Base-by-base conservation (phyloP, 2,329 filamentous ascomycete genomes). In the Beauveria sp. region DNA sequence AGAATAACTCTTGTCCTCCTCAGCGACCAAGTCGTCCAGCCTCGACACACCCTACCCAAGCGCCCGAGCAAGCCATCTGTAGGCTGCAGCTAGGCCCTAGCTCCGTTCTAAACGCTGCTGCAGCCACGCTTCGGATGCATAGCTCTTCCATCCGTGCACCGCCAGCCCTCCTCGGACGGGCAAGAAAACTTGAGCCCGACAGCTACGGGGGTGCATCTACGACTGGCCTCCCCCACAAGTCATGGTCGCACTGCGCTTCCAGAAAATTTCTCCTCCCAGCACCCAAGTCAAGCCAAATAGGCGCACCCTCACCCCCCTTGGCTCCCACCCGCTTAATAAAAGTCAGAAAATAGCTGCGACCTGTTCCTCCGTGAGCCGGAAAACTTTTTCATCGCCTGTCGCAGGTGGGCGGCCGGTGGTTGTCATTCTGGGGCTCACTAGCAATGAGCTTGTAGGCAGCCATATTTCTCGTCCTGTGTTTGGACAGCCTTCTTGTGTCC, bases 251-350 rank as follows among this genome's bases (percentile, higher is more conserved):
- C 20, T 14, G 24, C 26, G 12, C 49, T 60, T 60, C 58, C 58
- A 60, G 58, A 54, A 60, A 60, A 54, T 60, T 54, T 60, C 58
- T 60, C 58, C 52, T 54, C 26, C 46, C 55, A 50, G 34, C 30
- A 34, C 10, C 34, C 40, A 53, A 46, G 58, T 46, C 58, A 49
- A 59, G 47, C 47, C 57, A 52, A 20, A 24, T 45, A 51, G 57
- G 45, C 49, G 12, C 40, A 38, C 34, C 10, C 34, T 38, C 34
- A 38, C 49, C 30, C 47, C 38, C 47, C 18, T 52, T 22, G 43
- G 34, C 47, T 52, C 47, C 57, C 46, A 14, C 49, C 40, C 47
- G 49, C 47, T 45, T 38, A 10, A 30, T 30, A 14, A 34, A 22
- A 30, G 34, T 59, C 38, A 59, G 47, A 45, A 20, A 47, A 42